These are phyloP conservation scores for Tetrastigma voinierianum DNA, from an alignment of 164 flowering plant species.

Conservation along the genomic window DNA sequence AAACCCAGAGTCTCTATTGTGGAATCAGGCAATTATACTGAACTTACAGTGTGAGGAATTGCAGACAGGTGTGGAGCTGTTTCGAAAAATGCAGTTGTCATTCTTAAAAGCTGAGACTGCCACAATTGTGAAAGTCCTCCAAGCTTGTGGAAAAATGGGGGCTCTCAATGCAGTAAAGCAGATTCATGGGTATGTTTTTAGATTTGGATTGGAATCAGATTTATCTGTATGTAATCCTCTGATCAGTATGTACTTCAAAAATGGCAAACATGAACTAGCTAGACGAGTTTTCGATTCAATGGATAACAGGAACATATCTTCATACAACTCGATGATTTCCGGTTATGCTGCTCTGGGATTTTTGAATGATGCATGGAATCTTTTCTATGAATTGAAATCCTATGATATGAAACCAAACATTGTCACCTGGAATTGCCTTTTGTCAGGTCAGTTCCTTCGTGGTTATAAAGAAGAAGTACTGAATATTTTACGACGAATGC, in stretches of 20 bases:
- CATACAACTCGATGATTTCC: conserved; percentile 76
- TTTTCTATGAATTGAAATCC: conserved; percentile 40
- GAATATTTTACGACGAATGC: conserved; percentile 42
- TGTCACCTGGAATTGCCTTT: conserved; percentile 64
- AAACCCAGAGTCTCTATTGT: conserved; percentile 23
- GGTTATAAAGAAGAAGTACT: conserved; percentile 36
- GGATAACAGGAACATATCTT: conserved; percentile 35
- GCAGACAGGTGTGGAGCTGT: conserved; percentile 30
- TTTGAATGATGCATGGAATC: conserved; percentile 47
- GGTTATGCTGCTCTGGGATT: conserved; percentile 50
- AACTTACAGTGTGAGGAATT: conserved; percentile 35
- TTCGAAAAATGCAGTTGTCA: conserved; percentile 53
- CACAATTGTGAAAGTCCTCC: conserved; percentile 44
- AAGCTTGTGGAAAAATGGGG: conserved; percentile 50
- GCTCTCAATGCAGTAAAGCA: conserved; percentile 55
- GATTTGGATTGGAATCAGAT: conserved; percentile 29
- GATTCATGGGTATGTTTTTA: conserved; percentile 63
- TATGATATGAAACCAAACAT: conserved; percentile 43
- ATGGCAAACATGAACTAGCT: conserved; percentile 34
- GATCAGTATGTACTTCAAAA: conserved; percentile 56
- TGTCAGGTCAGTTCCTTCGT: conserved; percentile 52
- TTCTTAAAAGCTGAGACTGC: conserved; percentile 25
- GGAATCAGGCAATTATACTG: conserved; percentile 50
- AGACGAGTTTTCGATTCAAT: conserved; percentile 53
- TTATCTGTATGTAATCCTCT: conserved; percentile 42